phyloP scores from a whole-genome alignment of 2,329 filamentous ascomycete genomes.

The Pleomassaria siparia region DNA sequence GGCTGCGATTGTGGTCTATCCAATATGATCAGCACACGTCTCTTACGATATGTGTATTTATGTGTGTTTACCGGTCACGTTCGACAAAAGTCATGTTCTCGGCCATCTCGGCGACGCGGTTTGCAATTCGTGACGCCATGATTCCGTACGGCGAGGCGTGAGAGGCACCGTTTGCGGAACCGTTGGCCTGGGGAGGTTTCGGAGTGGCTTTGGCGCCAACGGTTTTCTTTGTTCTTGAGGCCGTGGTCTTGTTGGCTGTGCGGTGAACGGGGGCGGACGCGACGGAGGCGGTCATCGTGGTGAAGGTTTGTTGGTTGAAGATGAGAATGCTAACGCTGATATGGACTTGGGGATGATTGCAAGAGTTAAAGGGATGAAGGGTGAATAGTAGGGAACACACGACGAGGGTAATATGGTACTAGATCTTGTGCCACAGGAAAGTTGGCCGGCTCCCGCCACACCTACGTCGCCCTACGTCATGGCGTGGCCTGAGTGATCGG shows the following conservation, averaged over 20 bases:
- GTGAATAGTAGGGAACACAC: background rate
- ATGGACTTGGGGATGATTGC: background rate
- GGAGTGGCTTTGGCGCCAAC: conserved; percentile 23
- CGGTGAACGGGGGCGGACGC: conserved; percentile 37
- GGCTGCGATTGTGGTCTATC: conserved; percentile 14
- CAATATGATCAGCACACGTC: conserved; percentile 12
- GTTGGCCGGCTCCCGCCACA: conserved; percentile 36
- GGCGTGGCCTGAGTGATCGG: conserved; percentile 19
- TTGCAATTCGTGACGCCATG: conserved; percentile 54
- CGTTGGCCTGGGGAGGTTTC: conserved; percentile 31
- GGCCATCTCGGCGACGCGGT: conserved; percentile 55
- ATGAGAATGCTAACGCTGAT: background rate
- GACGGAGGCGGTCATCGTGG: conserved; percentile 37
- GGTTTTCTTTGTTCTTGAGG: conserved; percentile 36
- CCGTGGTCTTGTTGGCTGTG: conserved; percentile 30
- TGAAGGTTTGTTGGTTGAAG: background rate
- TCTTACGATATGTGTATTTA: conserved; percentile 2
- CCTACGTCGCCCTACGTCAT: conserved; percentile 31
- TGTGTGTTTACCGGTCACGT: conserved; percentile 36
- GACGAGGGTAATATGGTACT: background rate
- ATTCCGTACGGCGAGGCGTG: conserved; percentile 52
- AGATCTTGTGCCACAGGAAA: conserved; percentile 21
- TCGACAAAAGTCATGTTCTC: conserved; percentile 56
- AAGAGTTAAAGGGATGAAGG: background rate
- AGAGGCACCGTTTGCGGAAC: conserved; percentile 17